Evolutionary conservation across 73 alveolate species (phyloP), one percentile per base, ranked within the genome.

Genomic region (Symbiodinium natans): DNA sequence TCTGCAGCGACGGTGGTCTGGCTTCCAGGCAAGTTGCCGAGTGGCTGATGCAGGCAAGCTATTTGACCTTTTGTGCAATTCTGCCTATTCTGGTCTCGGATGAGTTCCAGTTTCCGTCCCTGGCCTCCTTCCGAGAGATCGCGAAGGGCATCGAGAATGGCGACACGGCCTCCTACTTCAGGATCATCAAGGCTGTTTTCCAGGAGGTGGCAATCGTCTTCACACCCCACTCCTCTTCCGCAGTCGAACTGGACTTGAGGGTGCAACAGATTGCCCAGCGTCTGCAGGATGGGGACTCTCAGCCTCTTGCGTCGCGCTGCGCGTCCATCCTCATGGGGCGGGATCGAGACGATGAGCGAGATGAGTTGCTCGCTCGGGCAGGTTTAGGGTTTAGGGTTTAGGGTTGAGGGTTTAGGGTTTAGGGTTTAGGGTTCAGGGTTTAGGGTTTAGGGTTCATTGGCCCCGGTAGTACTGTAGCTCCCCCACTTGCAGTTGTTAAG

Each of bases 21-120:
- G 80, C 80, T 29, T 63, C 80, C 80, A 63, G 27, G 80, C 80
- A 63, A 36, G 33, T 63, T 36, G 80, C 80, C 31, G 80, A 63
- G 80, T 63, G 80, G 80, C 80, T 63, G 36, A 63, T n/a, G 80
- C 80, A 63, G 80, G 80, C 80, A 63, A 63, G 80, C 33, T 63
- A 63, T 27, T 29, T 63, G 40, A 63, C 80, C 38, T 63, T 29
- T 36, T 63, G 80, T n/a, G 80, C 80, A n/a, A 36, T 63, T 29
- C 80, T 63, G 80, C 80, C 80, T 9, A 63, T 63, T 29, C 80
- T 63, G 11, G 80, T 63, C 11, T 23, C 80, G 1, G 80, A 63
- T 36, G 80, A 63, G 17, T 63, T 63, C 80, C 80, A 63, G 80
- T 63, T 63, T 29, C 80, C 80, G 27, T 63, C 80, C 33, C 33